These are phyloP conservation scores for Dimocarpus longan DNA, from an alignment of 345 rosid genomes.

Conservation along the genomic window DNA sequence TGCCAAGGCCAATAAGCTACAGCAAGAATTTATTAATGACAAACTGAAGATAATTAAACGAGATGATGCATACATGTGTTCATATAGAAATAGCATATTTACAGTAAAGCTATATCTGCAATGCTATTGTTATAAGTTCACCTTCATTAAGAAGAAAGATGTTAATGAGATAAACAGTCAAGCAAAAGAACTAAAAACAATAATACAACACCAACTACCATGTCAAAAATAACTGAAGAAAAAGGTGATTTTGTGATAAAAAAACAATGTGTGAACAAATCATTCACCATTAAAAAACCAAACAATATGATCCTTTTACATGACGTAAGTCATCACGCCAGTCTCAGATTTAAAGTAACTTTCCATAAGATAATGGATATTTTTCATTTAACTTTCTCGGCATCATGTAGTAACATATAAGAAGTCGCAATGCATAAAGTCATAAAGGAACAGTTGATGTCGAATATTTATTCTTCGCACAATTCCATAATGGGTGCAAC, in stretches of 20 bases:
- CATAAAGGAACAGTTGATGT: background rate
- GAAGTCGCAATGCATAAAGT: background rate
- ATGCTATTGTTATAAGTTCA: background rate
- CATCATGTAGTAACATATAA: background rate
- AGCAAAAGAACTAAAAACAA: background rate
- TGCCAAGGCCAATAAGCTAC: constrained; percentile 84
- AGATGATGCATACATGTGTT: background rate
- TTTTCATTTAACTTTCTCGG: background rate
- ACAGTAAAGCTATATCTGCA: background rate
- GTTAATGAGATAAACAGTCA: background rate
- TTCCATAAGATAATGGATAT: background rate
- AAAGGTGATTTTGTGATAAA: background rate
- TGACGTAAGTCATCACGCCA: background rate
- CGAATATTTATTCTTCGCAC: no score
- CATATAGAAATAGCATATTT: no score
- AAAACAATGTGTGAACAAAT: background rate
- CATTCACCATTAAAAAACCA: background rate
- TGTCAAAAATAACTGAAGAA: background rate
- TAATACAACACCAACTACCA: background rate
- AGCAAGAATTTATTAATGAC: constrained; percentile 26
- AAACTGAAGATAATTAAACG: constrained; percentile 3
- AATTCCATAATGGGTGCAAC: background rate
- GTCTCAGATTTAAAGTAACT: background rate
- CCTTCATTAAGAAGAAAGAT: background rate
- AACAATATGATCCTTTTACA: background rate